Evolutionary conservation across 148 eudicot genomes (phyloP).

Genomic region (Nepenthes mirabilis): DNA sequence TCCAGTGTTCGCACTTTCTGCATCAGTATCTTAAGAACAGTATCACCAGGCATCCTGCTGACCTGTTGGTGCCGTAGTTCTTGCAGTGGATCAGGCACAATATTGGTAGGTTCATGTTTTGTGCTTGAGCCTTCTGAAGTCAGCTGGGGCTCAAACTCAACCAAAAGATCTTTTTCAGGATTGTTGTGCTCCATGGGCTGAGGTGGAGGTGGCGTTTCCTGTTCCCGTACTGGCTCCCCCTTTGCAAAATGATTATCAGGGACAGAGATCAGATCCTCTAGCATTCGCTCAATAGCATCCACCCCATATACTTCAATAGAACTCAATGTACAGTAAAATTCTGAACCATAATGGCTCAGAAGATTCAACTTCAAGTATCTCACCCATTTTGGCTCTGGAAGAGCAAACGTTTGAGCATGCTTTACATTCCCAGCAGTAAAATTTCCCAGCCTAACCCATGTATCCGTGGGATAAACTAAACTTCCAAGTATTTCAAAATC

Average conservation of each 20-base stretch:
- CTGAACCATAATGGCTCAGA: conserved; percentile 79
- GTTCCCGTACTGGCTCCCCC: conserved; percentile 20
- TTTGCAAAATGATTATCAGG: conserved; percentile 32
- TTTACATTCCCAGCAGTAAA: conserved; percentile 81
- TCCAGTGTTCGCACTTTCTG: conserved; percentile 84
- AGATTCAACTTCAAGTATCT: conserved; percentile 75
- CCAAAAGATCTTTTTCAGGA: conserved; percentile 12
- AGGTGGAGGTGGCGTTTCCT: conserved; percentile 14
- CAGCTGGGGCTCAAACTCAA: conserved; percentile 20
- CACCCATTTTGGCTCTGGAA: conserved; percentile 84
- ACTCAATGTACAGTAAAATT: conserved; percentile 89
- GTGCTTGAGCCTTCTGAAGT: conserved; percentile 17
- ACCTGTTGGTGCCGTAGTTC: conserved; percentile 61
- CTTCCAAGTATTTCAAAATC: conserved; percentile 83
- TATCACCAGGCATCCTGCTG: conserved; percentile 95
- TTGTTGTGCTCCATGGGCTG: conserved; percentile 14
- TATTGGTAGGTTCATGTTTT: conserved; percentile 16
- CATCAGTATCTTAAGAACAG: conserved; percentile 91
- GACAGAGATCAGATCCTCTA: conserved; percentile 76
- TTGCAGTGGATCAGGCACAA: conserved; percentile 52
- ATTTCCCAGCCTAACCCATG: conserved; percentile 77
- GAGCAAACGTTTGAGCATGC: conserved; percentile 72
- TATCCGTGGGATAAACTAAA: conserved; percentile 65
- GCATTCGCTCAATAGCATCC: conserved; percentile 93
- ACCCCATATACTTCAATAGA: conserved; percentile 89